Base-by-base conservation (phyloP, 78 protist species). In the Dictyostelium firmibasis region DNA sequence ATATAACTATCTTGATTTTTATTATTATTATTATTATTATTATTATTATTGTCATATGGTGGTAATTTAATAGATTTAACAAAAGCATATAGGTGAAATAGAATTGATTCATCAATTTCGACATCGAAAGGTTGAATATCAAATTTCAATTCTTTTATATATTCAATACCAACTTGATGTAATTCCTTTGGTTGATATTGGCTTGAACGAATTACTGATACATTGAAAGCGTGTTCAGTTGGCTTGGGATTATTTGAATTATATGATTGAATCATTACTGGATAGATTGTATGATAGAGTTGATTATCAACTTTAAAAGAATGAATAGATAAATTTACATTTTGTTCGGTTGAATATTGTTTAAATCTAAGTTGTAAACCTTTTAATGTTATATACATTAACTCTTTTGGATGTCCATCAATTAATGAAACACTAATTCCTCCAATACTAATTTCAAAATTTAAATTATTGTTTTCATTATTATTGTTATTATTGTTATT, bases 291-390 rank as follows among this genome's bases (percentile, higher is more conserved):
- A n/a, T 75, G 41, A 27, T 89, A 81, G 1, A 89, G 53, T 81
- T 89, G 94, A 81, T 89, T 89, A 44, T 89, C 94, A 20, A 89
- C 87, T 27, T 89, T 89, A 16, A 89, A 38, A 2, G 43, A 29
- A n/a, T 70, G 67, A 50, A 89, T 81, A 9, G 94, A 89, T 16
- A 89, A 35, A 20, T 89, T 64, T 20, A 89, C 44, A 81, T 60
- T 50, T 67, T 89, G 94, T 62, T 89, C 94, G 29, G 69, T 38
- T 13, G 50, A 33, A 9, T 36, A 16, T 53, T 81, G 41, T 7
- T 64, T 70, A 50, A 89, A 89, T 16, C 53, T 20, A 29, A 89
- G 16, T 43, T 64, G 53, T 16, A 89, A 64, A n/a, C 69, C 94
- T 18, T 18, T 18, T 1, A 89, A 38, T 7, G 87, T 81, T 10